Base-by-base conservation (phyloP, 169 alveolate species). In the Plasmodium gallinaceum region DNA sequence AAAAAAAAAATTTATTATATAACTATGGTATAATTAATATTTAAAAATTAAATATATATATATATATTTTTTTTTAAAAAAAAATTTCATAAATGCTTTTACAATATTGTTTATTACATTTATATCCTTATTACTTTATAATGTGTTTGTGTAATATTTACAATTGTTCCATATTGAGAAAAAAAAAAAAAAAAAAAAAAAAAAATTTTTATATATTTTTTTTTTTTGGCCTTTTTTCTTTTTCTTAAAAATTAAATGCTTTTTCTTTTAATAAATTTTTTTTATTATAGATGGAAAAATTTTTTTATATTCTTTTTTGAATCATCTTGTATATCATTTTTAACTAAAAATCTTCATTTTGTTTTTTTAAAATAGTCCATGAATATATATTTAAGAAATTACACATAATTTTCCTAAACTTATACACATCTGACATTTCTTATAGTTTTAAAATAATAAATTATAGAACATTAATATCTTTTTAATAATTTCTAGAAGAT, bases 341-440 rank as follows among this genome's bases (percentile, higher is more conserved):
- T 32, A 32, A 32, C 4, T 32, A 32, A 32, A 32, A 32, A 32
- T 1, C 4, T 32, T 32, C 39, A 32, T 32, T 32, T 32, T 32
- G 39, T 32, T 32, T 32, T 32, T 48, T 48, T 48, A 10, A 14
- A 2, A 48, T 48, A 48, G 5, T 48, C 20, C 20, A 57, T 57
- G 18, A 22, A 14, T 57, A 57, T 57, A 18, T 18, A 16, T 14
- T 0, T 14, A 22, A 9, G 26, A 14, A 18, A 0, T 57, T 57
- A 57, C 66, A 57, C 66, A 16, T 57, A 14, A 57, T 57, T 57
- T 57, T 57, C 66, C 66, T 14, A 57, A 7, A n/a, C 7, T 10
- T 54, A 57, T 18, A 57, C 66, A 57, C 32, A 14, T 14, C 20
- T 57, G 26, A 57, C 32, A 57, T 57, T 18, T 57, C 66, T 2